A percentile compares a stretch with the other conserved stretches of the same genome.
phyloP scores from a whole-genome alignment of 495 filamentous ascomycete species.

The Aspergillus bertholletiae region DNA sequence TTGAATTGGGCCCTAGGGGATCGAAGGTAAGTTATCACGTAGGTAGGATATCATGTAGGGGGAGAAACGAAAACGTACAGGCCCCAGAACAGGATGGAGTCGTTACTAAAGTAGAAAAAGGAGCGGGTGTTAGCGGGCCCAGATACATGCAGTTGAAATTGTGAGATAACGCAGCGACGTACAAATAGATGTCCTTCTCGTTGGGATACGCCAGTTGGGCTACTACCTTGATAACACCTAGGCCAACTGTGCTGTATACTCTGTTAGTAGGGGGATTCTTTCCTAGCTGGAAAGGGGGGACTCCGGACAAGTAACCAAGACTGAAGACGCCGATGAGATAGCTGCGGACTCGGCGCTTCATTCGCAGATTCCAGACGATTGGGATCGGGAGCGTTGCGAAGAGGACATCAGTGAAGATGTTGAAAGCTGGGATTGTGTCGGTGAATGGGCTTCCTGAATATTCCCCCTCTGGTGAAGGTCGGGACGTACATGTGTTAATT shows the following conservation, averaged over 20 bases:
- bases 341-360: constrained; percentile 33
- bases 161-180: background rate
- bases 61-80: background rate
- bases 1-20: constrained; percentile 39
- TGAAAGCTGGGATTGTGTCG: constrained; percentile 24
- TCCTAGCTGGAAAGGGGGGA: background rate
- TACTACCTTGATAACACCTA: background rate
- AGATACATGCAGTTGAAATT: background rate
- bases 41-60: too few relatives aligned
- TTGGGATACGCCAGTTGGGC: background rate
- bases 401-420: constrained; percentile 33
- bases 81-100: constrained; percentile 4
- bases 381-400: constrained; percentile 34
- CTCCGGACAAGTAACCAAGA: constrained; percentile 38
- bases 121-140: background rate
- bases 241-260: background rate
- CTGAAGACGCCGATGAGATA: constrained; percentile 42
- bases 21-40: too few relatives aligned
- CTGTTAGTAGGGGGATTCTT: background rate
- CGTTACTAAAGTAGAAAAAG: background rate
- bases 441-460: background rate
- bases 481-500: constrained; percentile 1
- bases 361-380: constrained; percentile 38
- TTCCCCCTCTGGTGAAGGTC: background rate
- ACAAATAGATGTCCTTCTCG: background rate